A percentile compares a stretch with the other conserved stretches of the same genome.
phyloP scores from a whole-genome alignment of 768 basidiomycete genomes.

The Leucosporidium creatinivorum region DNA sequence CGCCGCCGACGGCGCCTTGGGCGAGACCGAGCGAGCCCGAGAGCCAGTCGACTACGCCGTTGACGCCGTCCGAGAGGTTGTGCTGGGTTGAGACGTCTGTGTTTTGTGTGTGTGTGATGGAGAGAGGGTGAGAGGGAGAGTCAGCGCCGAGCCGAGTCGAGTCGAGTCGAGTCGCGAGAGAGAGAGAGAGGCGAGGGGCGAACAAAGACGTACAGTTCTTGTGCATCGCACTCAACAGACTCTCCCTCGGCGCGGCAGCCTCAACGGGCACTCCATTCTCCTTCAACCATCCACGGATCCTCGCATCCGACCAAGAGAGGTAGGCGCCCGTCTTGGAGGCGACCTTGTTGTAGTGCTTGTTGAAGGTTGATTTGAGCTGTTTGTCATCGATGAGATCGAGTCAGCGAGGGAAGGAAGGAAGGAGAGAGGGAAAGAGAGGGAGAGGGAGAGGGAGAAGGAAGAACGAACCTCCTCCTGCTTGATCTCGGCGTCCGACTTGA shows the following conservation, averaged over 20 bases:
- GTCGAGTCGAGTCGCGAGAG: no score
- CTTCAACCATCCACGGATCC: conserved; percentile 80
- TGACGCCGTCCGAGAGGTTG: conserved; percentile 54
- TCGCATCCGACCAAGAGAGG: conserved; percentile 84
- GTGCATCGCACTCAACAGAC: conserved; percentile 58
- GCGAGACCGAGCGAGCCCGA: conserved; percentile 58
- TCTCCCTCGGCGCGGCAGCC: conserved; percentile 53
- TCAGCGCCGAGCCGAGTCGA: conserved; percentile 14
- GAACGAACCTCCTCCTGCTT: conserved; percentile 57
- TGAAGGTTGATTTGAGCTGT: conserved; percentile 54
- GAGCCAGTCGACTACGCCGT: conserved; percentile 57
- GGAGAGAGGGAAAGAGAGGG: no score
- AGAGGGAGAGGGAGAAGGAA: not conserved
- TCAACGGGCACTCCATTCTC: conserved; percentile 57
- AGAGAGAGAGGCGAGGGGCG: not conserved
- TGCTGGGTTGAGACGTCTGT: conserved; percentile 65
- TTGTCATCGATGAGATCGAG: no score
- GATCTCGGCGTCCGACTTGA: conserved; percentile 54
- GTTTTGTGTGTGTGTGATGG: no score
- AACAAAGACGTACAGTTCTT: conserved; percentile 35
- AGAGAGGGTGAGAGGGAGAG: conserved; percentile 1
- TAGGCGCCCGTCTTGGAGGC: conserved; percentile 57
- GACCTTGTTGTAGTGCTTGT: conserved; percentile 53
- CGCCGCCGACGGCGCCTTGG: conserved; percentile 55
- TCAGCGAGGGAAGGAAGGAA: no score